Conservation (phyloP, 129 eudicot species). For the Deinandra increscens region DNA sequence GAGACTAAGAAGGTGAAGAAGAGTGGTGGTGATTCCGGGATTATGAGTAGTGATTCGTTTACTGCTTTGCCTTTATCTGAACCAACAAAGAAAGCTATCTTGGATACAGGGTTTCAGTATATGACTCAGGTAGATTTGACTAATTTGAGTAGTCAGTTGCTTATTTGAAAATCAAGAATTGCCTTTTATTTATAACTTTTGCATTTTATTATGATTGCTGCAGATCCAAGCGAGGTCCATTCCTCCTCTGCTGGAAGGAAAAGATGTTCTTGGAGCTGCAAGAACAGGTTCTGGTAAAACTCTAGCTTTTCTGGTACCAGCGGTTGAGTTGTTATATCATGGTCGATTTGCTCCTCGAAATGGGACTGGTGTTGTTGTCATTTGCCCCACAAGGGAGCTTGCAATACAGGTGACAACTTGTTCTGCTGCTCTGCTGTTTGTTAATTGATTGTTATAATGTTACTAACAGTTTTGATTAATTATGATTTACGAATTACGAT, state of each 20-base stretch:
- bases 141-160: background rate
- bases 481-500: background rate
- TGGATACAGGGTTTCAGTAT: conserved; percentile 51
- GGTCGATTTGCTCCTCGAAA: conserved; percentile 67
- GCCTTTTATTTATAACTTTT: background rate
- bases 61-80: conserved; percentile 54
- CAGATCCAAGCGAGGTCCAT: conserved; percentile 82
- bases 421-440: background rate
- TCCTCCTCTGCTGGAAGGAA: conserved; percentile 80
- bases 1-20: conserved; percentile 30
- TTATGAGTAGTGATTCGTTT: conserved; percentile 63
- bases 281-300: conserved; percentile 96
- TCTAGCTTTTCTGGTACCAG: conserved; percentile 83
- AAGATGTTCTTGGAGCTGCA: conserved; percentile 96
- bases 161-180: background rate
- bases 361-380: conserved; percentile 81
- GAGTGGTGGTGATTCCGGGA: conserved; percentile 47
- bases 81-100: conserved; percentile 61
- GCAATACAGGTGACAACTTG: conserved; percentile 77
- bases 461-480: background rate
- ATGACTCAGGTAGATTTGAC: conserved; percentile 67
- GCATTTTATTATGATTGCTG: background rate
- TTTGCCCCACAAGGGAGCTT: conserved; percentile 93
- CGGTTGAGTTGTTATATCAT: conserved; percentile 68
- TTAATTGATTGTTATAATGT: background rate